Base-by-base conservation (phyloP, 2,329 filamentous ascomycete species). In the Verticillium tricorpus region DNA sequence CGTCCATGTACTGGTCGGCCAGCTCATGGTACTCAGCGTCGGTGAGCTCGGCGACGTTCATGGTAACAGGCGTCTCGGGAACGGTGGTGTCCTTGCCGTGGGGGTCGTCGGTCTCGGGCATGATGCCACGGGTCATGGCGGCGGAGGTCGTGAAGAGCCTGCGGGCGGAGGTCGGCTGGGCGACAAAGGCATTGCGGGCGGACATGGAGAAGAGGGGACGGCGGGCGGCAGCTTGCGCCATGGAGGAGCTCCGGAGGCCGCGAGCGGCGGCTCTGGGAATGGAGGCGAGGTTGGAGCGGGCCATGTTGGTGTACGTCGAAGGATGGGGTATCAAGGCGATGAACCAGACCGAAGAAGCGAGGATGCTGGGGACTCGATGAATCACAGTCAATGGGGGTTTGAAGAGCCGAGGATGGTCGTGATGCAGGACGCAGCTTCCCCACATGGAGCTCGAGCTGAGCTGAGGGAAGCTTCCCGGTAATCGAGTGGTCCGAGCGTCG, bases 1-100 rank as follows among this genome's bases (percentile, higher is more conserved):
- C 70, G 5, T 88, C 82, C 69, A 98, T 82, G 74, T 91, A 96
- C 58, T 82, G 75, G 71, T 97, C 91, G 32, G 93, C 86, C 34
- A 91, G 80, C 61, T 90, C 83, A 71, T 96, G 89, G 74, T 96
- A 98, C 70, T 92, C 80, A 31, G 82, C 78, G 3, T 89, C 85
- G 2, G 85, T 84, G 64, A 97, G 80, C 57, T 90, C 82, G 2
- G 88, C 86, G 1, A 90, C 73, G 61, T 39, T 68, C 60, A 50
- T 67, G 73, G 69, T 63, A 82, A 80, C 25, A 74, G 77, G 58
- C 68, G 79, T 73, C 65, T 73, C 59, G 65, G 74, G 66, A 62
- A 70, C 68, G 61, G 78, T 71, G 57, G 76, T 72, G 63, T 81
- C 68, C 66, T 81, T 79, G 50, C 77, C 71, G 55, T 74, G 67